Conservation (phyloP, 192 early-diverging fungal genomes). For the Podila verticillata region DNA sequence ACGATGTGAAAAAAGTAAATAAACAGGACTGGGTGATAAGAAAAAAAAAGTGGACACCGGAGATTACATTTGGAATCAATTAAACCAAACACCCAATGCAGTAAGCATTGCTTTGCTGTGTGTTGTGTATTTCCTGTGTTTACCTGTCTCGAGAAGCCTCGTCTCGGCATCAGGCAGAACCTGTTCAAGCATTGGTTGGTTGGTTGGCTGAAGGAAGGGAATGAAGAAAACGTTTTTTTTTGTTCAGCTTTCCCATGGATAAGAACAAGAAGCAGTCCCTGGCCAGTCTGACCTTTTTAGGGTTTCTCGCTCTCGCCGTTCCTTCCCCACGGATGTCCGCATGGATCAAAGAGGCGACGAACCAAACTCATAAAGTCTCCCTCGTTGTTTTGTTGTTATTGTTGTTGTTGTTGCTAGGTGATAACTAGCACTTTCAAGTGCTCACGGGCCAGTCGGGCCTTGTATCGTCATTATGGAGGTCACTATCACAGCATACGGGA, state of each 20-base stretch:
- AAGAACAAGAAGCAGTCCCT: not conserved
- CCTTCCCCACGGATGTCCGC: too few relatives aligned
- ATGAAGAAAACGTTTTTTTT: not conserved
- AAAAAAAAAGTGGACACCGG: not conserved
- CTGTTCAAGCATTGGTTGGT: constrained; percentile 33
- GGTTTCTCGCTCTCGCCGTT: too few relatives aligned
- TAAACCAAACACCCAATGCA: too few relatives aligned
- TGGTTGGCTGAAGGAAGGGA: not conserved
- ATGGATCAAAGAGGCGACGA: not conserved
- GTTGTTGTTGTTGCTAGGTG: not conserved
- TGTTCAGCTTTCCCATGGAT: not conserved
- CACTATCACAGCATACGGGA: too few relatives aligned
- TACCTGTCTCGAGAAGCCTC: constrained; percentile 49
- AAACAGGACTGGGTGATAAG: too few relatives aligned
- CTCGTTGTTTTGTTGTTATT: not conserved
- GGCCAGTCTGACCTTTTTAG: too few relatives aligned
- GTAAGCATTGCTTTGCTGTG: not conserved
- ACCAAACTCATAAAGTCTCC: not conserved
- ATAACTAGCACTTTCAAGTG: not conserved
- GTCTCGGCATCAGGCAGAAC: constrained; percentile 57
- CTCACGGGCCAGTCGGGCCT: too few relatives aligned
- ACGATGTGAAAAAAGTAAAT: too few relatives aligned
- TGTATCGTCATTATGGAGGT: too few relatives aligned
- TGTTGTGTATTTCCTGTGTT: too few relatives aligned
- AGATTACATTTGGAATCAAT: too few relatives aligned